Conservation (phyloP, 768 basidiomycete species). For the Leccinum variicolor region DNA sequence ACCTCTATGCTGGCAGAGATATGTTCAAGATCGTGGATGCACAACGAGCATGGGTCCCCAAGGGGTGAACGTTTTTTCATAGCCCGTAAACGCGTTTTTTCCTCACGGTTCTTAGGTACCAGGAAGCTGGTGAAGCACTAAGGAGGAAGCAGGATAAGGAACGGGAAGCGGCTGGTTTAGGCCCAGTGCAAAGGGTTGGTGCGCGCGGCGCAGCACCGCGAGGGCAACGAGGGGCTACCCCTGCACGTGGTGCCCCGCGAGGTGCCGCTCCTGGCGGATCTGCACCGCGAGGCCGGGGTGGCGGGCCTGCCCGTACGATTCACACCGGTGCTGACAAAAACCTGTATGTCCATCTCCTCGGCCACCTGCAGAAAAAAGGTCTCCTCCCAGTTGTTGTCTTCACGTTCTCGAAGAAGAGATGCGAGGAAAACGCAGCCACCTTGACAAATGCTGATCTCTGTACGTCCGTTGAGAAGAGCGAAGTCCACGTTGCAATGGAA, state of each 20-base stretch:
- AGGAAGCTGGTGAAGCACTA: slow-evolving; percentile 84
- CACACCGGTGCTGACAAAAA: slow-evolving; percentile 81
- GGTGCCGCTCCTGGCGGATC: slow-evolving; percentile 42
- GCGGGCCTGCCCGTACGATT: slow-evolving; percentile 51
- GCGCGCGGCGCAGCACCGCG: slow-evolving; percentile 67
- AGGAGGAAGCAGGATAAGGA: slow-evolving; percentile 97
- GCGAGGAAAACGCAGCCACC: slow-evolving; percentile 94
- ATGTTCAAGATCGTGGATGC: slow-evolving; percentile 91
- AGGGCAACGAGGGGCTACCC: slow-evolving; percentile 43
- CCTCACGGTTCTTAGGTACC: slow-evolving; percentile 55
- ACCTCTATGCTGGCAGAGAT: slow-evolving; percentile 91
- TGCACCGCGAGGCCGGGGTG: slow-evolving; percentile 37
- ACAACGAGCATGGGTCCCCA: slow-evolving; percentile 63
- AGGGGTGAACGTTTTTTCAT: slow-evolving; percentile 53
- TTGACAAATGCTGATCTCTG: slow-evolving; percentile 87
- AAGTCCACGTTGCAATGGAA: slow-evolving; percentile 92
- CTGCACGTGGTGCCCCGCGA: slow-evolving; percentile 54
- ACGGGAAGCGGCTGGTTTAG: slow-evolving; percentile 89
- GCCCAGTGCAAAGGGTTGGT: slow-evolving; percentile 80
- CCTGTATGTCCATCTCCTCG: slow-evolving; percentile 89
- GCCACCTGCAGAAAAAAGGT: slow-evolving; percentile 77
- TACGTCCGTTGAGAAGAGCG: slow-evolving; percentile 89
- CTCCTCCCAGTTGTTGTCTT: slow-evolving; percentile 95
- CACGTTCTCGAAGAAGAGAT: slow-evolving; percentile 94
- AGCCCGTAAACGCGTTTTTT: background rate